Percentiles rank a stretch among this genome's conserved stretches.
Conservation (phyloP, 2,329 filamentous ascomycete species). For the Epichloe uncinata region DNA sequence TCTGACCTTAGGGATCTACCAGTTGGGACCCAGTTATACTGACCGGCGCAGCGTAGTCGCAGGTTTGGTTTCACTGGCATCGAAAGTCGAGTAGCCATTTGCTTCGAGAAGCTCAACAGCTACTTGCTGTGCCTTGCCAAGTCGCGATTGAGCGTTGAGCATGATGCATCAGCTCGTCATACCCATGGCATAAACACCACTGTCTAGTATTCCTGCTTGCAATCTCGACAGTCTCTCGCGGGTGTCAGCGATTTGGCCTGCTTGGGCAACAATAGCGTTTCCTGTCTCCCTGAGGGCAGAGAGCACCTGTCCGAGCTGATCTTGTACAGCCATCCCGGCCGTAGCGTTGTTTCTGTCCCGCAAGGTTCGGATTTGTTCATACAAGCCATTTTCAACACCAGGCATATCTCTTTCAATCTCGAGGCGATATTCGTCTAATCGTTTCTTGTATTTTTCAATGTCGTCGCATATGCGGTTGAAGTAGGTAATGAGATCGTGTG, state of each 20-base stretch:
- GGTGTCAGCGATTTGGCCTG: conserved; percentile 29
- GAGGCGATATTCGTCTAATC: conserved; percentile 30
- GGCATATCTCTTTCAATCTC: conserved; percentile 36
- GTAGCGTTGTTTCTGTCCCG: conserved; percentile 18
- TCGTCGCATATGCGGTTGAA: conserved; percentile 31
- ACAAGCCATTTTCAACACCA: conserved; percentile 32
- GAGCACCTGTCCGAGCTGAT: conserved; percentile 26
- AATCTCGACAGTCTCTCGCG: conserved; percentile 27
- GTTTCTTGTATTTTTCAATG: conserved; percentile 29
- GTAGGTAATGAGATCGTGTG: conserved; percentile 30
- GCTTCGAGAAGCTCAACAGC: neutral
- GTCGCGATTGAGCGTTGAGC: neutral
- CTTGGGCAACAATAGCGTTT: conserved; percentile 27
- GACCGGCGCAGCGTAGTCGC: neutral
- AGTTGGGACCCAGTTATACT: neutral
- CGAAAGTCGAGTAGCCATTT: neutral
- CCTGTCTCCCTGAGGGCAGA: conserved; percentile 26
- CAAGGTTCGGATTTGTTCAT: conserved; percentile 27
- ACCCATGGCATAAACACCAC: conserved; percentile 21
- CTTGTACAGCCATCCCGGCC: conserved; percentile 17
- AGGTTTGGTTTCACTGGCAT: neutral
- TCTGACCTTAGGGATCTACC: neutral
- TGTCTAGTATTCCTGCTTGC: conserved; percentile 27
- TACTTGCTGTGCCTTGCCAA: neutral
- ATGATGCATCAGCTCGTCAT: conserved; percentile 14